These are phyloP conservation scores for Xylaria telfairii DNA, from an alignment of 495 filamentous ascomycete genomes.

Conservation along the genomic window DNA sequence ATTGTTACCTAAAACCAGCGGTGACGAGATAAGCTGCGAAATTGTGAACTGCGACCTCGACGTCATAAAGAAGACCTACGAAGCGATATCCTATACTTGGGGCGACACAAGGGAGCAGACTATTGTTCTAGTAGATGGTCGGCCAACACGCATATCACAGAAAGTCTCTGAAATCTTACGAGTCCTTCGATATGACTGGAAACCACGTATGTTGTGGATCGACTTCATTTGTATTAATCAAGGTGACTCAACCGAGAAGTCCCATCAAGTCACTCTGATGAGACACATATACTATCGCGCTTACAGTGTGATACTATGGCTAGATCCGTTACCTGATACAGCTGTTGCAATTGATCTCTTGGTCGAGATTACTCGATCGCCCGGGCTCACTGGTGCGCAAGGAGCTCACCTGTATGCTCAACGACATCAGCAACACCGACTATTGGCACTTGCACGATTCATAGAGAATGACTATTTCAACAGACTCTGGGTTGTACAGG, in stretches of 20 bases:
- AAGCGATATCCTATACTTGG: conserved; percentile 41
- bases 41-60: conserved; percentile 27
- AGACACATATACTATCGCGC: conserved; percentile 41
- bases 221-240: conserved; percentile 51
- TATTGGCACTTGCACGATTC: conserved; percentile 17
- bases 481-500: conserved; percentile 17
- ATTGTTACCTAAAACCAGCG: conserved; percentile 17
- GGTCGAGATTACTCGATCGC: conserved; percentile 9
- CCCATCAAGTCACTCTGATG: conserved; percentile 44
- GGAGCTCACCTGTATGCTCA: conserved; percentile 15
- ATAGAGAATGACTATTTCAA: conserved; percentile 27
- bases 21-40: conserved; percentile 24
- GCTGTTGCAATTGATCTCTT: conserved; percentile 17
- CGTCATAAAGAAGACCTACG: conserved; percentile 7
- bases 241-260: conserved; percentile 36
- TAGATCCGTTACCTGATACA: conserved; percentile 32
- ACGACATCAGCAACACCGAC: conserved; percentile 10
- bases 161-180: conserved; percentile 18
- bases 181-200: conserved; percentile 11
- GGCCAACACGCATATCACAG: conserved; percentile 5
- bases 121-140: conserved; percentile 6
- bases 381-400: conserved; percentile 12
- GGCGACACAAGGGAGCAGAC: conserved; percentile 26
- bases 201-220: conserved; percentile 35
- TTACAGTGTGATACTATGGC: conserved; percentile 38